phyloP scores from a whole-genome alignment of 2,329 filamentous ascomycete genomes.

The Zymoseptoria brevis region DNA sequence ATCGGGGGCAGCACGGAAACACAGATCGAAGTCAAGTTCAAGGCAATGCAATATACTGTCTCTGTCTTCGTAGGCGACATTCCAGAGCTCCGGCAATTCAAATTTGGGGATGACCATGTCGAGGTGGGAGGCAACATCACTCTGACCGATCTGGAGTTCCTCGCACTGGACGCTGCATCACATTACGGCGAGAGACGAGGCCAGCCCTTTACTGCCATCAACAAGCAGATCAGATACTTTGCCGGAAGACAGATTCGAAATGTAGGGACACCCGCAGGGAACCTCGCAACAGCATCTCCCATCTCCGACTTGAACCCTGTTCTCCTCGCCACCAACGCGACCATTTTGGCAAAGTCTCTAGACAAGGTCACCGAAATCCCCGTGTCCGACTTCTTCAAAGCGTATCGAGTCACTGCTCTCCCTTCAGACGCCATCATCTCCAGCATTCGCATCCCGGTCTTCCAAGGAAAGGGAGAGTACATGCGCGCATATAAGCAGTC shows the following conservation, averaged over 20 bases:
- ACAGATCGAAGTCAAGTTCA: constrained; percentile 98
- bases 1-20: constrained; percentile 96
- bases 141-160: constrained; percentile 80
- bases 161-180: constrained; percentile 69
- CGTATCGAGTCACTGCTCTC: constrained; percentile 78
- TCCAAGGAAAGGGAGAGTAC: constrained; percentile 67
- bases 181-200: constrained; percentile 64
- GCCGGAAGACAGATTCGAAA: constrained; percentile 93
- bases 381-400: constrained; percentile 86
- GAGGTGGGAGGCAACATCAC: constrained; percentile 90
- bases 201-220: constrained; percentile 82
- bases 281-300: constrained; percentile 86
- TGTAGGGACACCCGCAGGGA: constrained; percentile 93
- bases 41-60: constrained; percentile 79
- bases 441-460: constrained; percentile 74
- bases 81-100: constrained; percentile 73
- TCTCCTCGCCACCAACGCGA: constrained; percentile 77
- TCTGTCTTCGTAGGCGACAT: constrained; percentile 94
- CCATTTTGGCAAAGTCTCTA: constrained; percentile 70
- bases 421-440: constrained; percentile 76
- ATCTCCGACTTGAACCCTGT: constrained; percentile 96
- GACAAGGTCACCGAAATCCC: constrained; percentile 72
- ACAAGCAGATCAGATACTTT: constrained; percentile 92
- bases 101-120: constrained; percentile 70
- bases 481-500: constrained; percentile 91